Conservation (phyloP, 2,329 filamentous ascomycete genomes). For the Fusarium vanettenii region DNA sequence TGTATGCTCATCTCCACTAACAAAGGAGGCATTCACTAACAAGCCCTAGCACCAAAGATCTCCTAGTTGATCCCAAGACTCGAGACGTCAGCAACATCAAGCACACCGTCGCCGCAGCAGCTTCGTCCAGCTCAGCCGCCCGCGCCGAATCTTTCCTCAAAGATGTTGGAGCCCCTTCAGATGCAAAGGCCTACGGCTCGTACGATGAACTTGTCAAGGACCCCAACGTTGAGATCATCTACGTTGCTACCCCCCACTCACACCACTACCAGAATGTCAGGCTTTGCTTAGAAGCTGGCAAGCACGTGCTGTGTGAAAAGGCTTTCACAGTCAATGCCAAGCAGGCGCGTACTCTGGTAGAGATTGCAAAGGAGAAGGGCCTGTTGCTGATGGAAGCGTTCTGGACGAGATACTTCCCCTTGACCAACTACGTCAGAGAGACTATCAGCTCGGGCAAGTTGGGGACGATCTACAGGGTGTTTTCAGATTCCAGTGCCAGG, state of each 20-base stretch:
- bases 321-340: conserved; percentile 85
- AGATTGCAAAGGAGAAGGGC: conserved; percentile 76
- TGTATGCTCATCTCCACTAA: neutral
- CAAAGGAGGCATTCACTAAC: neutral
- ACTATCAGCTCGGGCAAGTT: conserved; percentile 65
- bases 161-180: conserved; percentile 71
- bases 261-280: conserved; percentile 92
- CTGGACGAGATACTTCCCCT: conserved; percentile 88
- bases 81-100: conserved; percentile 77
- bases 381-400: conserved; percentile 86
- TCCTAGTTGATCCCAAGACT: conserved; percentile 76
- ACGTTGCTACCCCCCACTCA: conserved; percentile 88
- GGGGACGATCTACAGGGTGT: conserved; percentile 69
- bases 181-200: conserved; percentile 78
- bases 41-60: conserved; percentile 64
- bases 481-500: conserved; percentile 31
- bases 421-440: conserved; percentile 79
- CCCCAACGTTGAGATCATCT: conserved; percentile 82
- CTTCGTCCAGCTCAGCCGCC: conserved; percentile 77
- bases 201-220: conserved; percentile 85
- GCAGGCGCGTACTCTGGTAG: conserved; percentile 77
- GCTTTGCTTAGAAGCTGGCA: conserved; percentile 82
- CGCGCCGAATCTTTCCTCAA: conserved; percentile 78
- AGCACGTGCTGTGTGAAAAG: conserved; percentile 91
- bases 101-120: conserved; percentile 82